Base-by-base conservation (phyloP, 257 asterid genomes). In the Leptodermis oblonga region DNA sequence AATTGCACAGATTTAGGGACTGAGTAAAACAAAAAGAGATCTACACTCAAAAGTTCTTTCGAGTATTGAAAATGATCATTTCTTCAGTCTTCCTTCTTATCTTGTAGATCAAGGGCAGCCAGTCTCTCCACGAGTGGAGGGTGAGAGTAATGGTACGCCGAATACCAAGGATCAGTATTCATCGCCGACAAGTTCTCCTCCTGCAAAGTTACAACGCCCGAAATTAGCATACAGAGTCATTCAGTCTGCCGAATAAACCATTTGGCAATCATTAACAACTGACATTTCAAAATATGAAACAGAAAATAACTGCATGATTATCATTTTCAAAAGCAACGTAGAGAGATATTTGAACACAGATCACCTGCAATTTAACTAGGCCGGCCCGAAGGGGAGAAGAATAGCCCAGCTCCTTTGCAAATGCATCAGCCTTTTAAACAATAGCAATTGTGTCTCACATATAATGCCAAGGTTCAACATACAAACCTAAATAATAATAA, bases 81-180 rank as follows among this genome's bases (percentile, higher is more conserved):
- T n/a, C 31, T 45, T 84, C 86, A 92, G 73, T 89, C 88, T 0
- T 86, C 70, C 89, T 92, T 92, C 72, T 92, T 92, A 28, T 85
- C 91, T n/a, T 86, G 53, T 76, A 77, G 74, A 42, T 92, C 98
- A 20, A 92, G 83, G 20, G 97, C 97, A 45, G 95, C 88, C 81
- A 93, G 75, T 73, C 99, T 86, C 70, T 93, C 99, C 18, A 93
- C 97, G 28, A 93, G 83, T 14, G 96, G 99, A 74, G 99, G 99
- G 76, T 93, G 99, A 23, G 99, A 93, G 68, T 88, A 87, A 79
- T 93, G 97, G 80, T 93, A 93, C 30, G 99, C 99, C 3, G 99
- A 93, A 76, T 90, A 90, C 97, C 96, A 90, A 52, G 91, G 96
- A 79, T 93, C 99, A 0, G 96, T 86, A 75, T 89, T 93, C 99